phyloP scores from a whole-genome alignment of 2,329 filamentous ascomycete genomes.

The Calonectria crousiana region DNA sequence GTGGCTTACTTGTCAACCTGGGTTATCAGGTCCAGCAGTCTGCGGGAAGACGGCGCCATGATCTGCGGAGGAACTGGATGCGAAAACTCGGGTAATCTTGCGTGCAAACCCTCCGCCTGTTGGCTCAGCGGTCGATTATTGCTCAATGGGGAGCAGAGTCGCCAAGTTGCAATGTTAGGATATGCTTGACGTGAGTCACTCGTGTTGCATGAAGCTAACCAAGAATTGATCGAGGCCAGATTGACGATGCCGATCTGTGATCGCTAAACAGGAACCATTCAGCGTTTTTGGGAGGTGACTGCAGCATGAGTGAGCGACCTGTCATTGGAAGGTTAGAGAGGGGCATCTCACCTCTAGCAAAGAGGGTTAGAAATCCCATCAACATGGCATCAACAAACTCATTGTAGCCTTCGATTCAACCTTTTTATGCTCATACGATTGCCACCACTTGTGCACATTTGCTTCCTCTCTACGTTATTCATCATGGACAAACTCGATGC shows the following conservation, averaged over 20 bases:
- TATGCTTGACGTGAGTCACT: not conserved
- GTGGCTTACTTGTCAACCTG: conserved; percentile 56
- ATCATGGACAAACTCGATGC: conserved; percentile 45
- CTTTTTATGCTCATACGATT: not conserved
- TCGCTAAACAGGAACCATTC: not conserved
- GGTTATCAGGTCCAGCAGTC: conserved; percentile 53
- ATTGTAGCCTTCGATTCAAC: not conserved
- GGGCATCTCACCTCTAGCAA: not conserved
- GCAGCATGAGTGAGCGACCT: not conserved
- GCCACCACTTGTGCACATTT: not conserved
- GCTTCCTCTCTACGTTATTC: not conserved
- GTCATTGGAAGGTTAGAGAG: conserved; percentile 6
- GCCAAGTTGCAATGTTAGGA: too few species aligned
- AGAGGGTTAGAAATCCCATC: not conserved
- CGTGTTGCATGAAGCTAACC: conserved; percentile 17
- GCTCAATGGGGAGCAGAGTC: not conserved
- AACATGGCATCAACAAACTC: not conserved
- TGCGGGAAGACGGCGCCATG: conserved; percentile 33
- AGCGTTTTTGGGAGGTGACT: not conserved
- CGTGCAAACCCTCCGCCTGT: not conserved
- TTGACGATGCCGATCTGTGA: not conserved
- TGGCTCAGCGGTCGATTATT: not conserved
- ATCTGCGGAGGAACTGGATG: conserved; percentile 22
- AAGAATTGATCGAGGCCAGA: not conserved
- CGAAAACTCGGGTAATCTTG: not conserved